Evolutionary conservation across 176 grass and related monocot genomes (phyloP), one percentile per base, ranked within the genome.

Genomic region (Alloteropsis semialata): DNA sequence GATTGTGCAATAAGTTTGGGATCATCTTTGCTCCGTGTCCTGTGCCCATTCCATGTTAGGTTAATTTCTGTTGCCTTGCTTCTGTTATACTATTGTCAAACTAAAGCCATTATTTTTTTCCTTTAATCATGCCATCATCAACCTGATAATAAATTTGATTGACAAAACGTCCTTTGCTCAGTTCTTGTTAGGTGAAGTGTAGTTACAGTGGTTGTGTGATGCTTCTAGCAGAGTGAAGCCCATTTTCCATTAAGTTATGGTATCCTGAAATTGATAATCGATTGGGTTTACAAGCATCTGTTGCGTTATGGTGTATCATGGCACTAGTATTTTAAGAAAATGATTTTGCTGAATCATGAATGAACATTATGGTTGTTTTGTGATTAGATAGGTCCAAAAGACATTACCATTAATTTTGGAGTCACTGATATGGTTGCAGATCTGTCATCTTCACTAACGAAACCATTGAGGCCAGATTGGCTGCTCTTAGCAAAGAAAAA

Each of bases 361-460:
- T 8, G 36, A 77, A 21, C 5, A 64, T 46, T 37, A 34, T 78
- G 64, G 19, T 3, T 76, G 79, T 44, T 74, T 21, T 75, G 32
- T 74, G 29, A 39, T 73, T 71, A 78, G 57, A 56, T 72, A 59
- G 29, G 22, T 65, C 39, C n/a, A 16, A 66, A 41, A 53, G 15
- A 37, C 29, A 17, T 8, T 76, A 63, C 17, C 29, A 14, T 61
- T 85, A 76, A 48, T 15, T 73, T 45, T 41, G 42, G 8, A 48
- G 8, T 79, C 72, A 71, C 21, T 58, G 22, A 2, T 80, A 27
- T 90, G 38, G 43, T 39, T 51, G 50, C 80, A 98, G 96, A 85
- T 98, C 96, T 16, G 65, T 93, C 74, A 96, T 98, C 50, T 93
- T 98, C 78, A 93, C 87, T 70, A 98, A 98, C 82, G 91, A 87